Conservation (phyloP, 2,329 filamentous ascomycete species). For the Pseudovirgaria hyperparasitica region DNA sequence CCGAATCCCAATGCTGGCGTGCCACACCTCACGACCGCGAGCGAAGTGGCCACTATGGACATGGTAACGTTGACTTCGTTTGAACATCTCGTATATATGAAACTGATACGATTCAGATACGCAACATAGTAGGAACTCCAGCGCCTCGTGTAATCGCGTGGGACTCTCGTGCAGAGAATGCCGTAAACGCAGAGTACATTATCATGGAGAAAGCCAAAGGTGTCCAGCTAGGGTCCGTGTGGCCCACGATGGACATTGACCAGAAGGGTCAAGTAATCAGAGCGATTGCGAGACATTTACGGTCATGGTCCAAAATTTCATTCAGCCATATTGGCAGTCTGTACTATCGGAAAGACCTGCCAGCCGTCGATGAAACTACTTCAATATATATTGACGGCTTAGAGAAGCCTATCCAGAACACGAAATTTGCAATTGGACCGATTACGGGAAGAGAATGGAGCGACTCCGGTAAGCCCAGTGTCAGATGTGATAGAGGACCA, state of each 20-base stretch:
- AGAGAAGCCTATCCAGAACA: slow-evolving; percentile 2
- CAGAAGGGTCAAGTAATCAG: slow-evolving; percentile 5
- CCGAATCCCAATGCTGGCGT: slow-evolving; percentile 12
- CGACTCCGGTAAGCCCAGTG: slow-evolving; percentile 3
- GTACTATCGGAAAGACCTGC: slow-evolving; percentile 6
- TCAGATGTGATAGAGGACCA: slow-evolving; percentile 3
- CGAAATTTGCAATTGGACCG: slow-evolving; percentile 3
- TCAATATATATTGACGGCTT: too few species aligned
- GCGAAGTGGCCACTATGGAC: slow-evolving; percentile 9
- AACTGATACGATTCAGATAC: slow-evolving; percentile 7
- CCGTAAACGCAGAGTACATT: slow-evolving; percentile 13
- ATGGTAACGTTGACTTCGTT: slow-evolving; percentile 9
- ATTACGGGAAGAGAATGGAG: slow-evolving; percentile 4
- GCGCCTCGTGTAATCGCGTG: slow-evolving; percentile 15
- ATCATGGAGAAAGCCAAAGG: slow-evolving; percentile 11
- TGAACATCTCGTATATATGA: slow-evolving; percentile 1
- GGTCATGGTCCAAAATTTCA: slow-evolving; percentile 4
- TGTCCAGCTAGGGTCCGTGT: slow-evolving; percentile 13
- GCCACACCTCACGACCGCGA: slow-evolving; percentile 8
- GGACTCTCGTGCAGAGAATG: slow-evolving; percentile 11
- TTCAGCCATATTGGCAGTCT: slow-evolving; percentile 6
- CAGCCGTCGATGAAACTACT: too few species aligned
- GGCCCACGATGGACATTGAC: slow-evolving; percentile 7
- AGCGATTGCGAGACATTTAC: slow-evolving; percentile 3
- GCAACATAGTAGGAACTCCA: slow-evolving; percentile 12